phyloP scores from a whole-genome alignment of 331 rosid genomes.

The Pyrus hybrid region DNA sequence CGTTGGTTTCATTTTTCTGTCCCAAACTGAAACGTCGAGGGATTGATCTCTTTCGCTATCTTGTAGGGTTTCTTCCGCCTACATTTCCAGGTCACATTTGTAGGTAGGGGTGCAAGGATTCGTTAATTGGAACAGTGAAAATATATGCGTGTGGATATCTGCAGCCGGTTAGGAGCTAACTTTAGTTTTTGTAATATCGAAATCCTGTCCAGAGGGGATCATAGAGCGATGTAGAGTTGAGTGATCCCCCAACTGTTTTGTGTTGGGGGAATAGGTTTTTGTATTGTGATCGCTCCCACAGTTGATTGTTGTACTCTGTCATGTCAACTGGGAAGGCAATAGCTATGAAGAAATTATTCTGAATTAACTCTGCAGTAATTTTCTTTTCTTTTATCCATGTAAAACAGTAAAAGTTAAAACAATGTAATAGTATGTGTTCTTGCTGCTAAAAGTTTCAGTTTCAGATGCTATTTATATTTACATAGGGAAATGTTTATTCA shows the following conservation, averaged over 20 bases:
- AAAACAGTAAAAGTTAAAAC: not conserved
- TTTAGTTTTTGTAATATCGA: not conserved
- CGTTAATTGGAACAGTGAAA: not conserved
- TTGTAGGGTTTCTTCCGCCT: not conserved
- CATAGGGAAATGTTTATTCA: not conserved
- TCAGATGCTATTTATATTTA: not conserved
- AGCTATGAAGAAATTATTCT: not conserved
- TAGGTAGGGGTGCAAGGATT: not conserved
- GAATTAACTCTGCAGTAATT: not conserved
- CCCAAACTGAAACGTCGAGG: not conserved
- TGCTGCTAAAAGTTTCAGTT: too few relatives aligned
- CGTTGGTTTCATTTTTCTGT: not conserved
- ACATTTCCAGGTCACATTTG: not conserved
- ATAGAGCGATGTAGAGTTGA: constrained; percentile 1
- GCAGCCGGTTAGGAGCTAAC: constrained; percentile 3
- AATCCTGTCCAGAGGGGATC: not conserved
- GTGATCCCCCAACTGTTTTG: not conserved
- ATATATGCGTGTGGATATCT: not conserved
- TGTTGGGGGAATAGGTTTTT: not conserved
- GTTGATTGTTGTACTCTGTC: not conserved
- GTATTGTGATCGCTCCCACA: not conserved
- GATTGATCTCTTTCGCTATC: not conserved
- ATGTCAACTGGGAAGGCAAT: not conserved
- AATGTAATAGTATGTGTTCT: too few relatives aligned
- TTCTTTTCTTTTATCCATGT: not conserved